Base-by-base conservation (phyloP, 1,139 yeast genomes). In the Yamadazyma sp. region DNA sequence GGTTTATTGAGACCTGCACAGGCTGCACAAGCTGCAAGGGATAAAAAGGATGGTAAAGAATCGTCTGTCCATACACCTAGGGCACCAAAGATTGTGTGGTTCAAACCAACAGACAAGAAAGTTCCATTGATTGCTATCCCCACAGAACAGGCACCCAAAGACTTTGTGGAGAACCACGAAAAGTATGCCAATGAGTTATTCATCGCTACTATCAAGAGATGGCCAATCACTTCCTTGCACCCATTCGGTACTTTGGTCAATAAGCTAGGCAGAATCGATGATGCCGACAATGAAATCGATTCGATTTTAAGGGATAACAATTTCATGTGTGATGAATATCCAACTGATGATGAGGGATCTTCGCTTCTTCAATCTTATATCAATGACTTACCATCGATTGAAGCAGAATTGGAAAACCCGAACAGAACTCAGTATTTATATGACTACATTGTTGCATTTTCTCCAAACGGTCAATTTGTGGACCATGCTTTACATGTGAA, bases 151-250 rank as follows among this genome's bases (percentile, higher is more conserved):
- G 98, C 97, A 0, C 98, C 98, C 26, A 79, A 78, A 44, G 97
- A 92, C 60, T 90, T 92, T 64, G 94, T 92, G 31, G 96, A 89
- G 48, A 88, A 89, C 53, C 95, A 89, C 49, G 95, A 86, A 42
- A 75, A 72, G 38, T 92, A 92, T 53, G 74, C 87, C 0, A 81
- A 87, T 57, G 86, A 84, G 52, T 68, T 89, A 38, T 92, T 92
- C 57, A 94, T 92, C 45, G 97, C 97, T 0, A 86, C 96, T 3
- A 92, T 92, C 53, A 92, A 92, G 61, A 83, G 98, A 63, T 92
- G 98, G 98, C 98, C 98, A 59, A 92, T 92, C 62, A 92, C 98
- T 14, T 90, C 97, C 0, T 76, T 92, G 59, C 98, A 92, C 68
- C 98, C 98, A 3, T 92, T 92, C 56, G 98, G 98, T 53, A 90